Evolutionary conservation across 2,329 filamentous ascomycete genomes (phyloP), one percentile per base, ranked within the genome.

Genomic region (Pseudodiploospora longispora): DNA sequence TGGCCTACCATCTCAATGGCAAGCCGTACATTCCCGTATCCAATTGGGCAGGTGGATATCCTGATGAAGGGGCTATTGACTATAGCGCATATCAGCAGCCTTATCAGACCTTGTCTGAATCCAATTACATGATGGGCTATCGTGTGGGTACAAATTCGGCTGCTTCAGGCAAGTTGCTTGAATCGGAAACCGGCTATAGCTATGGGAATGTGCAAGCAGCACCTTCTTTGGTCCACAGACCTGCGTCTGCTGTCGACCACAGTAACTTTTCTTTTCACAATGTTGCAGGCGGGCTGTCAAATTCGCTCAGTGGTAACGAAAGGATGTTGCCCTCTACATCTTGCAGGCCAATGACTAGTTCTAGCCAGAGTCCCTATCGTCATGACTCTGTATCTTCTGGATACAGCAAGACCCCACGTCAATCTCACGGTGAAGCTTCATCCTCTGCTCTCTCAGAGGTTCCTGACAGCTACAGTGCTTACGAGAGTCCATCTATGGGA

Each of bases 151-250:
- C 49, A n/a, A 43, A 43, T 32, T n/a, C 40, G 19, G n/a, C 48
- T 27, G 34, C 44, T 1, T 6, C 42, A 6, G 32, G 42, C 6
- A 59, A 57, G 37, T 40, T 49, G 7, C 36, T 58, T 10, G 58
- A 61, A 27, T 38, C 56, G 30, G 57, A 61, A 27, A 43, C 51
- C 8, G 48, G 44, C 34, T 63, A 61, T 35, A 48, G 51, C 32
- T 64, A 59, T 40, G 44, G 44, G 30, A 47, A 38, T 2, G 53
- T 50, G 6, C 45, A 44, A 4, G 19, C 46, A 27, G 34, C 46
- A 9, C 39, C 55, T 6, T 47, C 42, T 28, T 43, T 55, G 10
- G 50, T 48, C 6, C 40, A 50, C 30, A 54, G 56, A 2, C 39
- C 52, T 36, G 46, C 45, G 12, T 27, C 41, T n/a, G 27, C 42